Percentiles rank a stretch among this genome's conserved stretches.
Conservation (phyloP, 805 yeast genomes). For the Wickerhamiella brachini region DNA sequence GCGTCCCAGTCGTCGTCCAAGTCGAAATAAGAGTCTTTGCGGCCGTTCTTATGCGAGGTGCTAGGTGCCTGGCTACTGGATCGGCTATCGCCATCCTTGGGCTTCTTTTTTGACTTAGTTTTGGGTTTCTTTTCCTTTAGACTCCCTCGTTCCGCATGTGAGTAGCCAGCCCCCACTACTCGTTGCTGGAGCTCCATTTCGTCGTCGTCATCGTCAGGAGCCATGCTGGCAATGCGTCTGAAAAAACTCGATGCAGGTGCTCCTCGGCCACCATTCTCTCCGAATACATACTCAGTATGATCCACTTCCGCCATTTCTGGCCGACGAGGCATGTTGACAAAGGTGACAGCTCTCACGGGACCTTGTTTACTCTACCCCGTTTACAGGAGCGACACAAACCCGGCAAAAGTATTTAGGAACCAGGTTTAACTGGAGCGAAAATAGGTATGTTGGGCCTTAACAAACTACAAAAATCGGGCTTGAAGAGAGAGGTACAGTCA, state of each 20-base stretch:
- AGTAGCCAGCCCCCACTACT: constrained; percentile 42
- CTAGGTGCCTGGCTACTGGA: background rate
- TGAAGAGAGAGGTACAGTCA: too few relatives aligned
- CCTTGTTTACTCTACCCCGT: background rate
- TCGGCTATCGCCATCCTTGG: constrained; percentile 6
- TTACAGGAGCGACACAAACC: too few relatives aligned
- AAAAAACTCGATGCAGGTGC: constrained; percentile 41
- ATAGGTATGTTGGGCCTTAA: too few relatives aligned
- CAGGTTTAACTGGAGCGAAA: too few relatives aligned
- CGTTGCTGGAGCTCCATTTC: constrained; percentile 21
- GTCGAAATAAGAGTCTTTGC: constrained; percentile 39
- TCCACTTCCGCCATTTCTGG: constrained; percentile 20
- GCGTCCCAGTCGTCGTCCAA: constrained; percentile 92
- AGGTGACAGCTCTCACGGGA: background rate
- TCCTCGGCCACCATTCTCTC: constrained; percentile 57
- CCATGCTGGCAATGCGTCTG: constrained; percentile 24
- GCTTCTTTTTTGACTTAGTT: constrained; percentile 4
- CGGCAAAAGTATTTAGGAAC: too few relatives aligned
- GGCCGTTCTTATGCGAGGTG: background rate
- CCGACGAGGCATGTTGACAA: constrained; percentile 1
- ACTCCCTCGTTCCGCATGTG: constrained; percentile 32
- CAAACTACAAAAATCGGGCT: too few relatives aligned
- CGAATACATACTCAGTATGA: constrained; percentile 43
- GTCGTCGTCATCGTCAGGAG: constrained; percentile 9
- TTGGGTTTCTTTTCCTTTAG: constrained; percentile 4